These are phyloP conservation scores for Geosmithia putterillii DNA, from an alignment of 2,329 filamentous ascomycete species.

Conservation along the genomic window DNA sequence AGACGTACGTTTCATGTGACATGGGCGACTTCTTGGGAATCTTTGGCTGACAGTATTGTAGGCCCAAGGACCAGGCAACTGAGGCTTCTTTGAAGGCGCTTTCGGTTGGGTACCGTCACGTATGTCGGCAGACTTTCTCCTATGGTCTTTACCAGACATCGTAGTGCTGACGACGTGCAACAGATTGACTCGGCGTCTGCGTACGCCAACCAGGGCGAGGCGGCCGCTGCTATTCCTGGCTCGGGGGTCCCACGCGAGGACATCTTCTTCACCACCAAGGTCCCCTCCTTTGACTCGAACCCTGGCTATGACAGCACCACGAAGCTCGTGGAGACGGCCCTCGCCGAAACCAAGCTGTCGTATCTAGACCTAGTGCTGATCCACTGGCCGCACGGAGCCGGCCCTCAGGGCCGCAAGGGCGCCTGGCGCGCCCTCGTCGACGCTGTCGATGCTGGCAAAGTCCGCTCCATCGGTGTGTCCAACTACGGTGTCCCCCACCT, in stretches of 20 bases:
- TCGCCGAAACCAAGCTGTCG: slow-evolving; percentile 47
- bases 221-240: slow-evolving; percentile 29
- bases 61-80: slow-evolving; percentile 15
- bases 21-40: not conserved
- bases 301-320: slow-evolving; percentile 51
- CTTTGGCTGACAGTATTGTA: slow-evolving; percentile 7
- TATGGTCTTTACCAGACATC: not conserved
- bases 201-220: slow-evolving; percentile 38
- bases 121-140: slow-evolving; percentile 10
- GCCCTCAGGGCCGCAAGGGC: slow-evolving; percentile 39
- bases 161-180: not conserved
- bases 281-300: slow-evolving; percentile 25
- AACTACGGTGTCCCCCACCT: slow-evolving; percentile 55
- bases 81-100: slow-evolving; percentile 32
- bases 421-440: slow-evolving; percentile 54
- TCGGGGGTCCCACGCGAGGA: slow-evolving; percentile 29
- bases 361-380: slow-evolving; percentile 59
- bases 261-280: slow-evolving; percentile 45
- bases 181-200: slow-evolving; percentile 41
- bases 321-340: slow-evolving; percentile 48
- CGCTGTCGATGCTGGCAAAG: slow-evolving; percentile 46
- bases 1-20: slow-evolving; percentile 25
- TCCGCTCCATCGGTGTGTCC: slow-evolving; percentile 50
- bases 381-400: slow-evolving; percentile 45
- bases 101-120: slow-evolving; percentile 40